Evolutionary conservation across 371 early-diverging fungal species (phyloP).

Genomic region (Capillidium heterosporum): DNA sequence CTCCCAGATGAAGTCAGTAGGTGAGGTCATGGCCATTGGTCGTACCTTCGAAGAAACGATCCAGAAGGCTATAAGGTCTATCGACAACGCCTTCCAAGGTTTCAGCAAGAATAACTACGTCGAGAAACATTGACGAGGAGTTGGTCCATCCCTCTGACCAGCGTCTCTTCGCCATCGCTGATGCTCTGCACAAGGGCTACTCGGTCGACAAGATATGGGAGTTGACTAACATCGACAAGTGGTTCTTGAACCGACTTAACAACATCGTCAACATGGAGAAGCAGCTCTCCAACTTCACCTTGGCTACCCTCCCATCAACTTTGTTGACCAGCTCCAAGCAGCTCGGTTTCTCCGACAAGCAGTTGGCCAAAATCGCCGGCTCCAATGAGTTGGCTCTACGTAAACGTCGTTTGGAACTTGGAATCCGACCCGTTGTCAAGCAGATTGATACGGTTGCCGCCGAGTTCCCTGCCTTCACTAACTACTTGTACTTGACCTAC

Average conservation of each 20-base stretch:
- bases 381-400: constrained; percentile 70
- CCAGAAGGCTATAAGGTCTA: constrained; percentile 75
- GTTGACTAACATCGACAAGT: constrained; percentile 82
- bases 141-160: constrained; percentile 68
- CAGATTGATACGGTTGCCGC: constrained; percentile 85
- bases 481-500: constrained; percentile 87
- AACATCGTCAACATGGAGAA: constrained; percentile 57
- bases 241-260: constrained; percentile 83
- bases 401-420: constrained; percentile 30
- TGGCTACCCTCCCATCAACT: constrained; percentile 24
- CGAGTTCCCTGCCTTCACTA: constrained; percentile 82
- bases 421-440: constrained; percentile 75
- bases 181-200: constrained; percentile 63
- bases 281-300: constrained; percentile 22
- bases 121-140: constrained; percentile 45
- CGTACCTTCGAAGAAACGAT: constrained; percentile 85
- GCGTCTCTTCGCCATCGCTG: constrained; percentile 75
- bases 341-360: constrained; percentile 69
- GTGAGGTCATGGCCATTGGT: constrained; percentile 95
- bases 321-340: constrained; percentile 57
- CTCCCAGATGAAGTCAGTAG: constrained; percentile 83
- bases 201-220: constrained; percentile 66
- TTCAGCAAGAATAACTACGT: constrained; percentile 34
- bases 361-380: constrained; percentile 51
- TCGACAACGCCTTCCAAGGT: constrained; percentile 46